Base-by-base conservation (phyloP, 176 grass and related monocot genomes). In the Thalia dealbata region DNA sequence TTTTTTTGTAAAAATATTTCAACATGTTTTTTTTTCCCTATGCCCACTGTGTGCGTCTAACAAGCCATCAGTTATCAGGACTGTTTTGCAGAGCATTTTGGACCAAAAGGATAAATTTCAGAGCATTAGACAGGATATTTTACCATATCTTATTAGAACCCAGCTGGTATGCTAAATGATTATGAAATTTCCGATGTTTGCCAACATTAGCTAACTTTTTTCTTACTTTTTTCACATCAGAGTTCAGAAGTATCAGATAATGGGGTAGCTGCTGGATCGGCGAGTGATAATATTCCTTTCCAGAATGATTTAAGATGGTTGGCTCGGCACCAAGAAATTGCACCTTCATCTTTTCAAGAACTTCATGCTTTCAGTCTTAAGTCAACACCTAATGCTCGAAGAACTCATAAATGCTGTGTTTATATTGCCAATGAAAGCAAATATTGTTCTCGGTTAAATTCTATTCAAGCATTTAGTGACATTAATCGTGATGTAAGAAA, bases 401-500 rank as follows among this genome's bases (percentile, higher is more conserved):
- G 66, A 70, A 81, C 82, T 43, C 90, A 92, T 76, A 88, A 84
- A 73, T 97, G 87, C 61, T 97, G 95, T 84, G 90, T 72, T 81
- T 97, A 97, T 77, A 88, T 97, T 77, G 81, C 87, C 77, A 80
- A 64, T 76, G 87, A 92, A 97, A 92, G 67, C 86, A 91, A 92
- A 63, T 92, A 97, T 76, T 92, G 93, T 64, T 84, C 88, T 67
- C 82, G 90, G 10, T 75, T 97, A 76, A 91, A 92, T 79, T 92
- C 95, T 22, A 83, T 97, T 82, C 95, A 97, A 56, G 87, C 89
- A n/a, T 97, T 88, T 69, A 85, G 76, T 82, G 93, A 97, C 76
- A 97, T 97, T 52, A 97, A 97, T 67, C 85, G 93, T 73, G 93
- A 92, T 77, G 93, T 97, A 88, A 88, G 87, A 54, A 82, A 80